A percentile compares a stretch with the other conserved stretches of the same genome.
These are phyloP conservation scores for Yarrowia sp. DNA, from an alignment of 805 yeast genomes.

Conservation along the genomic window DNA sequence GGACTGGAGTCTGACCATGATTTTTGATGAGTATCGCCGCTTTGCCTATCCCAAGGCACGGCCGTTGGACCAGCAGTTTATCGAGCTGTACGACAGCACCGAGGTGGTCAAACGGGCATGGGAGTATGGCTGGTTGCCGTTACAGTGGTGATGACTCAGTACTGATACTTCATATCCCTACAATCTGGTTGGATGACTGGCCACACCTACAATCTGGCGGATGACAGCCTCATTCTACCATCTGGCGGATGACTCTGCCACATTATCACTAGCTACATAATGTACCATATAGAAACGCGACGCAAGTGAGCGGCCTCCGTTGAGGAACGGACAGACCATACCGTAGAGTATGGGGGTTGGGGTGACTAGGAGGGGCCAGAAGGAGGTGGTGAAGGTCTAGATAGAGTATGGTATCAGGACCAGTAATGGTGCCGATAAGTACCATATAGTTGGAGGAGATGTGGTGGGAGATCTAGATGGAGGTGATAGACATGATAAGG, in stretches of 20 bases:
- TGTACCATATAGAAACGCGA: background rate
- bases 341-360: too few relatives aligned
- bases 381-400: too few relatives aligned
- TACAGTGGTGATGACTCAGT: background rate
- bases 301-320: background rate
- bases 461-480: too few relatives aligned
- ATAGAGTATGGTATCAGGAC: too few relatives aligned
- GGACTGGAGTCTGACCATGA: conserved; percentile 89
- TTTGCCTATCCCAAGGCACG: conserved; percentile 95
- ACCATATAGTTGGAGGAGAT: too few relatives aligned
- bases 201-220: too few relatives aligned
- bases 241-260: background rate
- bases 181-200: background rate
- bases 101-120: conserved; percentile 43
- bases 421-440: too few relatives aligned
- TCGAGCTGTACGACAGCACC: conserved; percentile 76
- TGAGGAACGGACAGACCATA: background rate
- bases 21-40: conserved; percentile 90
- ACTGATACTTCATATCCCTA: background rate
- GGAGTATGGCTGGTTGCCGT: conserved; percentile 15
- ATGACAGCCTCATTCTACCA: too few relatives aligned
- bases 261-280: background rate
- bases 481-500: too few relatives aligned
- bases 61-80: conserved; percentile 92
- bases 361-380: too few relatives aligned